Evolutionary conservation across 2,329 filamentous ascomycete species (phyloP), one percentile per base, ranked within the genome.

Genomic region (Tolypocladium nubicola): DNA sequence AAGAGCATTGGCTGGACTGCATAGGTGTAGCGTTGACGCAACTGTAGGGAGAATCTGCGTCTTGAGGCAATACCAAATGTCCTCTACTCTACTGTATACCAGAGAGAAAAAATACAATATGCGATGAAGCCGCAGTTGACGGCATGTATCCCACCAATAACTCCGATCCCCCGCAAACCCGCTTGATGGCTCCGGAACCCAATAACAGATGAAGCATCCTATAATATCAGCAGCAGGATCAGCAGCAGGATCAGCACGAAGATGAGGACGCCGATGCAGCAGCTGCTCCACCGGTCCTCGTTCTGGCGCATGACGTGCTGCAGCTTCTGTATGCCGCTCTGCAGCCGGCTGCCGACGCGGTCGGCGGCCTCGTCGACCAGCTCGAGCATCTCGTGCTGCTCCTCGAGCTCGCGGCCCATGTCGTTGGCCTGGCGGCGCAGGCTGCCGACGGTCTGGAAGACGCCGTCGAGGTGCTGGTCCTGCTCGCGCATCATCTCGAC

Each of bases 391-490:
- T 91, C 89, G 26, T 81, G 82, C 78, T 99, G 94, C 75, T 99
- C 94, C 73, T 97, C 95, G 52, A 99, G 78, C 76, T 99, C 94
- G 58, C 93, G 80, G 1, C 94, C 93, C 93, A 99, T 99, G 65
- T 91, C 89, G 72, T 95, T 87, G 1, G 94, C 95, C 78, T 97
- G 94, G 68, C 88, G 81, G 57, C 93, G 80, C 68, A 99, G 74
- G 69, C 91, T 97, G 2, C 92, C 93, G 30, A 99, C 94, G 1
- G 93, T 97, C 63, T 86, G 84, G 69, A 95, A 96, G 52, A 99
- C 93, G 19, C 89, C 89, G 69, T 97, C 93, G 1, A 99, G 80
- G 65, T 94, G 88, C 74, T 92, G 81, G 70, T 99, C 94, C 77
- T 99, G 94, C 72, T 97, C 90, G 63, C 87, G 84, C 88, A 99